Conservation (phyloP, 495 filamentous ascomycete species). For the Bacidia rubella region DNA sequence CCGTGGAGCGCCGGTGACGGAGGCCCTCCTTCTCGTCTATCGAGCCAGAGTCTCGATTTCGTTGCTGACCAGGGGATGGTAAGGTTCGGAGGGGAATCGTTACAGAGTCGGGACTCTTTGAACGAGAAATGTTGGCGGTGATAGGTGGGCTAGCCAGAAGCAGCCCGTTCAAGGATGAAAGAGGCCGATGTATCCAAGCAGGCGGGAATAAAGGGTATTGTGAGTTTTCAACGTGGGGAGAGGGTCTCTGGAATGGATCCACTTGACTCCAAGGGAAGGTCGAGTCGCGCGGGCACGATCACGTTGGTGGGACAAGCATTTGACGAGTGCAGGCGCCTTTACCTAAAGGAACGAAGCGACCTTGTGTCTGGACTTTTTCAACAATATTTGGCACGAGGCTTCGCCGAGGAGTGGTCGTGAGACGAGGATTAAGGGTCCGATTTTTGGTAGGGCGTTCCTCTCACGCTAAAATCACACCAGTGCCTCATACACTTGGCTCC, state of each 20-base stretch:
- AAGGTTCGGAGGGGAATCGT: slow-evolving; percentile 47
- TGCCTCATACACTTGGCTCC: neutral
- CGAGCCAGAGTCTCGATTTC: slow-evolving; percentile 25
- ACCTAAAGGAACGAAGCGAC: neutral
- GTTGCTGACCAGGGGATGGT: slow-evolving; percentile 26
- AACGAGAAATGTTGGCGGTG: slow-evolving; percentile 47
- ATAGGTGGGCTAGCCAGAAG: slow-evolving; percentile 30
- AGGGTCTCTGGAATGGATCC: slow-evolving; percentile 15
- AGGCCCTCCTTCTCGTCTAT: slow-evolving; percentile 31
- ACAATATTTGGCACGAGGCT: neutral
- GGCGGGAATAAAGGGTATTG: slow-evolving; percentile 7
- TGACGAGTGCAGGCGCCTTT: slow-evolving; percentile 5
- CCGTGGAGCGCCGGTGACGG: slow-evolving; percentile 36
- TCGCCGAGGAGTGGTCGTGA: neutral
- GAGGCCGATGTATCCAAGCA: slow-evolving; percentile 5
- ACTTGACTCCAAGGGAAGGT: slow-evolving; percentile 8
- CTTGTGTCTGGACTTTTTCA: neutral
- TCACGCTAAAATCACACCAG: neutral
- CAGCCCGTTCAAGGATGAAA: slow-evolving; percentile 25
- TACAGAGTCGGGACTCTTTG: slow-evolving; percentile 32
- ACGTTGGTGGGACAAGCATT: slow-evolving; percentile 16
- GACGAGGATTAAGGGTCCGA: neutral
- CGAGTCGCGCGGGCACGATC: slow-evolving; percentile 13
- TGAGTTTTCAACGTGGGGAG: slow-evolving; percentile 8
- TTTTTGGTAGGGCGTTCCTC: neutral